These are phyloP conservation scores for Neofusicoccum cordaticola DNA, from an alignment of 2,329 filamentous ascomycete species.

Conservation along the genomic window DNA sequence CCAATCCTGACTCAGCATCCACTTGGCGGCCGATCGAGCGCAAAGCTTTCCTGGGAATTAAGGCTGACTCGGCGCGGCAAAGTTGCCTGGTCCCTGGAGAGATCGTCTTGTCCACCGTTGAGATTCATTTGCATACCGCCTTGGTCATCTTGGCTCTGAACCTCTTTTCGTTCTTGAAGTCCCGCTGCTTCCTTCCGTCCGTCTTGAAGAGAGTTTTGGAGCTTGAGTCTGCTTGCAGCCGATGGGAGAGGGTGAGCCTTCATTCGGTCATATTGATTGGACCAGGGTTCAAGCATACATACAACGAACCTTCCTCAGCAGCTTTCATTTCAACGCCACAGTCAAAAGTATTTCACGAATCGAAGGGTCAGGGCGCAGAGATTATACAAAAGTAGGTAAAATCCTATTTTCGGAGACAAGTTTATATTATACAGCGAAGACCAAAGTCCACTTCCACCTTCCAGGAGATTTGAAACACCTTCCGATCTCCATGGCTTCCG, in stretches of 20 bases:
- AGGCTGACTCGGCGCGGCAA: neutral
- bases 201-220: too few species aligned
- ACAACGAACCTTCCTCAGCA: too few species aligned
- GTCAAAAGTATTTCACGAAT: too few species aligned
- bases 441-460: neutral
- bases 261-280: too few species aligned
- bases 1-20: neutral
- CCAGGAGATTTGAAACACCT: neutral
- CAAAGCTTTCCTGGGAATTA: neutral
- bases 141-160: neutral
- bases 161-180: neutral
- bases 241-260: too few species aligned
- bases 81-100: neutral
- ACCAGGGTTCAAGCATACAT: too few species aligned
- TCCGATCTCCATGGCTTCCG: neutral
- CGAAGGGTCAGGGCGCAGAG: neutral
- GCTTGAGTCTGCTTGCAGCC: too few species aligned
- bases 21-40: neutral
- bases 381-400: neutral
- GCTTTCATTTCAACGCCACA: too few species aligned
- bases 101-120: neutral
- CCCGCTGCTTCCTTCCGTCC: too few species aligned
- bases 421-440: slow-evolving; percentile 6
- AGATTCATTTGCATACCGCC: neutral
- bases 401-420: slow-evolving; percentile 11